Conservation (phyloP, 345 rosid genomes). For the Citrus cavaleriei region DNA sequence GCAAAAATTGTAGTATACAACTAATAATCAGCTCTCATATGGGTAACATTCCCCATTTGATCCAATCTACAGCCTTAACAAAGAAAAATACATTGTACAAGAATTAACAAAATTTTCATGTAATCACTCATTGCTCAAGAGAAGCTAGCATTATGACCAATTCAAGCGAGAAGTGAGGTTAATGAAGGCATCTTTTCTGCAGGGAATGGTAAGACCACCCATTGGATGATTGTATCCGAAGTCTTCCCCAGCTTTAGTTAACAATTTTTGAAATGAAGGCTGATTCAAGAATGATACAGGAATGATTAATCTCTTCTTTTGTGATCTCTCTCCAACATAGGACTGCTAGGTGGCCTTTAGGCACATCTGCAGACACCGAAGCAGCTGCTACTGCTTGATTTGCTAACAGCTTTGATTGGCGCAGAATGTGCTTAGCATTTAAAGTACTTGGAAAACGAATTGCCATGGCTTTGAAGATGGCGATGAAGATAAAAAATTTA, state of each 20-base stretch:
- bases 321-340: constrained; percentile 33
- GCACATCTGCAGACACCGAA: constrained; percentile 9
- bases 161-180: constrained; percentile 27
- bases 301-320: constrained; percentile 30
- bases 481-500: too few relatives aligned
- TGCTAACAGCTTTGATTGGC: too few relatives aligned
- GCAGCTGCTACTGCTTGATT: not conserved
- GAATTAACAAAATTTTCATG: not conserved
- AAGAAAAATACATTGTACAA: not conserved
- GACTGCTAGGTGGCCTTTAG: constrained; percentile 34
- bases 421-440: too few relatives aligned
- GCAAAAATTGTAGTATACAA: too few relatives aligned
- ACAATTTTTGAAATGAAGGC: constrained; percentile 28
- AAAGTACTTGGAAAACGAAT: too few relatives aligned
- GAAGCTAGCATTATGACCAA: not conserved
- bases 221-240: constrained; percentile 40
- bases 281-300: constrained; percentile 34
- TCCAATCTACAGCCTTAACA: not conserved
- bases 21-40: not conserved
- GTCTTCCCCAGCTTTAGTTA: constrained; percentile 31
- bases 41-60: not conserved
- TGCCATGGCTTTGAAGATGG: too few relatives aligned
- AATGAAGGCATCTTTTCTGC: constrained; percentile 10
- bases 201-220: constrained; percentile 17
- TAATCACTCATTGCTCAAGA: too few relatives aligned